These are phyloP conservation scores for Cryphonectria japonica DNA, from an alignment of 2,329 filamentous ascomycete genomes.

Conservation along the genomic window DNA sequence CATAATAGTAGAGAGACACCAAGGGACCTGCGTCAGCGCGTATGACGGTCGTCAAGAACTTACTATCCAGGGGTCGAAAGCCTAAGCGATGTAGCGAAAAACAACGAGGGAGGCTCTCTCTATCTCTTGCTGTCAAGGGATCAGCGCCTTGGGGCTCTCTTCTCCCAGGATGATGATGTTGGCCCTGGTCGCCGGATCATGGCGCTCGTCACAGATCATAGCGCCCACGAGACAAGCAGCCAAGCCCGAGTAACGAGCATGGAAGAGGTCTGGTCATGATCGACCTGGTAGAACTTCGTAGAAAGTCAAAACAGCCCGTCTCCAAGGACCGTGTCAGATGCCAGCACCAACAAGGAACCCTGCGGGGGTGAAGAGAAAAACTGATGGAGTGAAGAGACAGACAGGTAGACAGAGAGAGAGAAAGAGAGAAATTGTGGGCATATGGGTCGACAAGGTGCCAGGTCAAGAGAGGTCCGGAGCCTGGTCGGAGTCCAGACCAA, in stretches of 20 bases:
- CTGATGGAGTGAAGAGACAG: neutral
- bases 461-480: neutral
- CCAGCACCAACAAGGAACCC: neutral
- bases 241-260: neutral
- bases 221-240: neutral
- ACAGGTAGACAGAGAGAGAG: neutral
- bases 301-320: neutral
- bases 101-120: neutral
- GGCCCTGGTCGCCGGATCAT: neutral
- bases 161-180: neutral
- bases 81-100: neutral
- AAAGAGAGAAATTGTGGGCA: neutral
- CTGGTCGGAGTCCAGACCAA: constrained; percentile 2
- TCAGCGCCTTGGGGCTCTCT: neutral
- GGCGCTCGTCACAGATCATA: constrained; percentile 3
- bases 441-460: neutral
- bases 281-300: neutral
- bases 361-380: neutral
- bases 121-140: neutral
- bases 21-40: neutral
- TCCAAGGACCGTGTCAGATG: neutral
- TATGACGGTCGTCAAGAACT: neutral
- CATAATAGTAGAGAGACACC: neutral
- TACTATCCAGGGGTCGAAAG: neutral
- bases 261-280: neutral